Evolutionary conservation across 2,329 filamentous ascomycete genomes (phyloP).

Genomic region (Domatiomyces catenatus): DNA sequence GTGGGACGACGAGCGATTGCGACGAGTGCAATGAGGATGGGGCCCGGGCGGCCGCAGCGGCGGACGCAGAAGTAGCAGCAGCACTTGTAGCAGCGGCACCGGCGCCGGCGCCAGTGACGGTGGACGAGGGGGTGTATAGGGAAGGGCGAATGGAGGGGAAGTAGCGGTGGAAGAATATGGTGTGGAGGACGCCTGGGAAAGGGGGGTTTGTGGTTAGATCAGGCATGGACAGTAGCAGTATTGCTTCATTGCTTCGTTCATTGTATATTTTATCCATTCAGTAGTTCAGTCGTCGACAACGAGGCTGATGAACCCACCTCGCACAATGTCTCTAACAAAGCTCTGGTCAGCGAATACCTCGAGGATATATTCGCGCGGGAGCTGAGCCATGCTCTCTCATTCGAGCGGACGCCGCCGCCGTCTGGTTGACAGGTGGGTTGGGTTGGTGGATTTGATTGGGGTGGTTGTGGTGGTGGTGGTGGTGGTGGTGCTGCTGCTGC

Average conservation of each 20-base stretch:
- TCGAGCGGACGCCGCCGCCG: neutral
- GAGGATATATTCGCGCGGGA: conserved; percentile 75
- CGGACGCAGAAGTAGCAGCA: too few species aligned
- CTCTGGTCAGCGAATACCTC: conserved; percentile 85
- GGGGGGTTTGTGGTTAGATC: conserved; percentile 3
- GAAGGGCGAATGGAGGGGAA: conserved; percentile 73
- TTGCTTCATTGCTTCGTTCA: neutral
- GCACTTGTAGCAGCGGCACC: too few species aligned
- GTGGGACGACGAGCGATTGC: conserved; percentile 49
- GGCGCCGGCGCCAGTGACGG: neutral
- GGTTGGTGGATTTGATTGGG: neutral
- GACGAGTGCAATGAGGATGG: conserved; percentile 1
- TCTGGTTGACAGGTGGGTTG: neutral
- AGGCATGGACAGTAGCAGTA: conserved; percentile 3
- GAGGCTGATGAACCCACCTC: conserved; percentile 43
- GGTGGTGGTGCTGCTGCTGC: conserved; percentile 4
- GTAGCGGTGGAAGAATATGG: conserved; percentile 97
- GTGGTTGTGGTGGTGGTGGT: neutral
- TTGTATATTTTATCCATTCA: neutral
- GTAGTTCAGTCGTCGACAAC: too few species aligned
- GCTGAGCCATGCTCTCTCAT: conserved; percentile 21
- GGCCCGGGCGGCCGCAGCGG: neutral
- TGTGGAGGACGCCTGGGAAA: conserved; percentile 65
- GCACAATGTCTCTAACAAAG: conserved; percentile 81
- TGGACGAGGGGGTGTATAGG: conserved; percentile 38